Evolutionary conservation across 768 basidiomycete genomes (phyloP), one percentile per base, ranked within the genome.

Genomic region (Mycena maculata): DNA sequence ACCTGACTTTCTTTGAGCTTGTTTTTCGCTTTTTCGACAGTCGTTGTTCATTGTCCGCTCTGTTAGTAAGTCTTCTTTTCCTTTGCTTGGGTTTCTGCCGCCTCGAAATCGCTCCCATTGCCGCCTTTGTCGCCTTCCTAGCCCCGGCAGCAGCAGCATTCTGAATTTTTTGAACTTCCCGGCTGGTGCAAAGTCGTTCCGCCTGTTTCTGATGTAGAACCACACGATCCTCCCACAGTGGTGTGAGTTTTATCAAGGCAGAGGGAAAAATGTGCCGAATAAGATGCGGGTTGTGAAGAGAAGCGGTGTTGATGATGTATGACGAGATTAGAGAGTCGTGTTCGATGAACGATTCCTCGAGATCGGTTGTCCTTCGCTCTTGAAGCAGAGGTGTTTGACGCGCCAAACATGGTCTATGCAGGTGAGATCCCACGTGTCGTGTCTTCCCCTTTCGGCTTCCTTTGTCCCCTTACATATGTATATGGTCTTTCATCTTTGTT

Each of bases 251-350:
- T 3, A 38, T 38, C 45, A 58, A 36, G 11, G 10, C 22, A 28
- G 57, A 30, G 16, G 57, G 57, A 20, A 58, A 41, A 4, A 23
- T 47, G 42, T 28, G 57, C 20, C 57, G 47, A 20, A 60, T 22
- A 22, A 60, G 45, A 48, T 60, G 58, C 15, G 58, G 58, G 28
- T 60, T 60, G 22, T 60, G 58, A 2, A 60, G 58, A 20, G 58
- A 60, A 10, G 47, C 58, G 13, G 31, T 27, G 23, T 60, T 60
- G 30, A 60, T 36, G 58, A 49, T 60, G 47, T 33, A 60, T 8
- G 20, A 20, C 18, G 27, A 18, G 33, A 57, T 23, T 15, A 47
- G 58, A 9, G 47, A 23, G 58, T 60, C 58, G 47, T 60, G 58
- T 38, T 48, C 58, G 20, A 60, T 60, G 36, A 48, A 60, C 5